A percentile compares a stretch with the other conserved stretches of the same genome.
These are phyloP conservation scores for Nitzschia palea DNA, from an alignment of 108 stramenopile genomes.

Conservation along the genomic window DNA sequence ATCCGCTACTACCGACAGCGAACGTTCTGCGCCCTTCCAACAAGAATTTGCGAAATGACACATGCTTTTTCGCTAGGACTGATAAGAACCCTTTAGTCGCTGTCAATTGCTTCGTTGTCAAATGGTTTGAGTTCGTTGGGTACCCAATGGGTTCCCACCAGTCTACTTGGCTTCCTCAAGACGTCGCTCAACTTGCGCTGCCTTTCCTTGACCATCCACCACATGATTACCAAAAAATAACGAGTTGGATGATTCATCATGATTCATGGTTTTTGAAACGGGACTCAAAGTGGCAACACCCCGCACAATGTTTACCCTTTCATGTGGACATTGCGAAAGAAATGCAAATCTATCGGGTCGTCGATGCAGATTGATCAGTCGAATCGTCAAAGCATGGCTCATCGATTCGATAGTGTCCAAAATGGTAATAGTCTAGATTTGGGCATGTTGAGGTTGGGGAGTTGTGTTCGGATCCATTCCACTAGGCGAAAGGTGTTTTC, in stretches of 20 bases:
- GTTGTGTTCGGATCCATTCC: neutral
- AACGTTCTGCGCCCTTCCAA: constrained; percentile 57
- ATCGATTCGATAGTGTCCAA: constrained; percentile 1
- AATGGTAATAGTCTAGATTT: too few species aligned
- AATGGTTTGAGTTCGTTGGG: constrained; percentile 76
- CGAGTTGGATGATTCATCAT: neutral
- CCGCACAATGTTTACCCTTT: constrained; percentile 50
- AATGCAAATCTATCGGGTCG: constrained; percentile 65
- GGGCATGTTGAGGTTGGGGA: too few species aligned
- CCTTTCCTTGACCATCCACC: constrained; percentile 60
- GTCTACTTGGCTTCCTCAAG: constrained; percentile 7
- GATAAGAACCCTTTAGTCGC: constrained; percentile 42
- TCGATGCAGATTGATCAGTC: constrained; percentile 72
- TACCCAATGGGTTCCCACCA: constrained; percentile 63
- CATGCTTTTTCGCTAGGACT: constrained; percentile 67
- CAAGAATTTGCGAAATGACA: constrained; percentile 73
- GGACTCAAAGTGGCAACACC: constrained; percentile 36
- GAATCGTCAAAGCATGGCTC: constrained; percentile 11
- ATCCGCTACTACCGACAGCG: constrained; percentile 13
- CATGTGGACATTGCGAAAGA: constrained; percentile 49
- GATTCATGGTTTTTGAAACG: neutral
- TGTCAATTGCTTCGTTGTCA: constrained; percentile 63
- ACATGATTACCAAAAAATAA: constrained; percentile 58
- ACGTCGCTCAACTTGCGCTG: constrained; percentile 34
- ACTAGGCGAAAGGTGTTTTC: constrained; percentile 15